These are phyloP conservation scores for Solanum virginianum DNA, from an alignment of 257 asterid species.

Conservation along the genomic window DNA sequence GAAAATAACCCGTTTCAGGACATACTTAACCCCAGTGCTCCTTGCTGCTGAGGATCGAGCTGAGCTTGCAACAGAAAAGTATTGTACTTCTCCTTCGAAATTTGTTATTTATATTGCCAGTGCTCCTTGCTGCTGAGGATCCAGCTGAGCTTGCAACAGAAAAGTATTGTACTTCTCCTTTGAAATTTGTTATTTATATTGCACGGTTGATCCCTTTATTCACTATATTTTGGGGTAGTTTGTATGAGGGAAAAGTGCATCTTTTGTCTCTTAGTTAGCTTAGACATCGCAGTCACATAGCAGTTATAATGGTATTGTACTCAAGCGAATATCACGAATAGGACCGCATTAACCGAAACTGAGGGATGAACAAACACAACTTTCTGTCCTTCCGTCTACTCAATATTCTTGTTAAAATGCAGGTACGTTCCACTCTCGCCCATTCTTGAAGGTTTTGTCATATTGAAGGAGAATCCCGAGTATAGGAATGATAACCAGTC, in stretches of 20 bases:
- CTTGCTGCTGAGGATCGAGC: no score
- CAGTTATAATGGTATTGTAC: background rate
- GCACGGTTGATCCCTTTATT: no score
- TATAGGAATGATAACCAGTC: conserved; percentile 42
- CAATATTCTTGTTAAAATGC: conserved; percentile 4
- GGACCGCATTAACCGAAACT: background rate
- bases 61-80: no score
- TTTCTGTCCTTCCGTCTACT: background rate
- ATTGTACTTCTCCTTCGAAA: no score
- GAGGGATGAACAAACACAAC: background rate
- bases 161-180: no score
- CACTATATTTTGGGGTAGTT: background rate
- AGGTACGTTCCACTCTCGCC: conserved; percentile 85
- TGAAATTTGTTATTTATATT: no score
- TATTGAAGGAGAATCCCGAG: conserved; percentile 83
- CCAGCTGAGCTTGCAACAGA: no score
- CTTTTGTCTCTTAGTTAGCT: background rate
- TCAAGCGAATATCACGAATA: no score
- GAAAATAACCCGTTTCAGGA: conserved; percentile 88
- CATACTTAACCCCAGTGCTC: conserved; percentile 25
- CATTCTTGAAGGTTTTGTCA: conserved; percentile 90
- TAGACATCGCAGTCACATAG: background rate
- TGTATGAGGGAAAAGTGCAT: background rate
- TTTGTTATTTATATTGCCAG: no score
- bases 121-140: no score